Percentiles rank a stretch among this genome's conserved stretches.
phyloP scores from a whole-genome alignment of 371 early-diverging fungal species.

The Zopfochytrium polystomum region DNA sequence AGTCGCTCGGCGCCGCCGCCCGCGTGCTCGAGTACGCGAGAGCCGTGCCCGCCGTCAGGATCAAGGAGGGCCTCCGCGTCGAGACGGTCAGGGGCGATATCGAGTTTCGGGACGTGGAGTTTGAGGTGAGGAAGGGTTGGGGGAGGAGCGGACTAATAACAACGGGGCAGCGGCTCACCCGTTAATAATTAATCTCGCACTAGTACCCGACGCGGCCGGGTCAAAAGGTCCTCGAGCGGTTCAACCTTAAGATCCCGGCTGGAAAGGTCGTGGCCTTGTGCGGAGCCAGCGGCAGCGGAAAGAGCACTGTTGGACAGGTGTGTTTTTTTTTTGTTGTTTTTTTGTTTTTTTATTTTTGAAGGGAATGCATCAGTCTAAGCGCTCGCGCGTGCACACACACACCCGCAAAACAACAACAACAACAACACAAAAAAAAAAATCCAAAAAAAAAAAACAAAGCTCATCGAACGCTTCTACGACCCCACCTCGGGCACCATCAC shows the following conservation, averaged over 20 bases:
- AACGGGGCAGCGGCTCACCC: too few species aligned
- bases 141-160: too few species aligned
- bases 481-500: slow-evolving; percentile 71
- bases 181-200: too few species aligned
- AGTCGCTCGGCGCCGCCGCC: slow-evolving; percentile 59
- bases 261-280: slow-evolving; percentile 54
- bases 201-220: slow-evolving; percentile 46
- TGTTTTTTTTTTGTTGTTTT: neutral
- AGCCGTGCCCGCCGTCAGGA: slow-evolving; percentile 47
- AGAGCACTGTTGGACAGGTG: slow-evolving; percentile 46
- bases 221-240: slow-evolving; percentile 34
- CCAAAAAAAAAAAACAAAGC: slow-evolving; percentile 13
- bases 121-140: slow-evolving; percentile 11
- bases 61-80: slow-evolving; percentile 19
- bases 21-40: slow-evolving; percentile 72
- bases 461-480: slow-evolving; percentile 70
- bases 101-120: slow-evolving; percentile 22
- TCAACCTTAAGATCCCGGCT: slow-evolving; percentile 39
- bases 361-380: neutral
- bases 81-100: slow-evolving; percentile 6
- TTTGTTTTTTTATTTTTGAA: neutral
- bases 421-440: too few species aligned
- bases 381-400: neutral
- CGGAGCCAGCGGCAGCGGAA: slow-evolving; percentile 58
- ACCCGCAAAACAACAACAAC: too few species aligned